A percentile compares a stretch with the other conserved stretches of the same genome.
phyloP scores from a whole-genome alignment of 306 rosid genomes.

The Notholithocarpus densiflorus region DNA sequence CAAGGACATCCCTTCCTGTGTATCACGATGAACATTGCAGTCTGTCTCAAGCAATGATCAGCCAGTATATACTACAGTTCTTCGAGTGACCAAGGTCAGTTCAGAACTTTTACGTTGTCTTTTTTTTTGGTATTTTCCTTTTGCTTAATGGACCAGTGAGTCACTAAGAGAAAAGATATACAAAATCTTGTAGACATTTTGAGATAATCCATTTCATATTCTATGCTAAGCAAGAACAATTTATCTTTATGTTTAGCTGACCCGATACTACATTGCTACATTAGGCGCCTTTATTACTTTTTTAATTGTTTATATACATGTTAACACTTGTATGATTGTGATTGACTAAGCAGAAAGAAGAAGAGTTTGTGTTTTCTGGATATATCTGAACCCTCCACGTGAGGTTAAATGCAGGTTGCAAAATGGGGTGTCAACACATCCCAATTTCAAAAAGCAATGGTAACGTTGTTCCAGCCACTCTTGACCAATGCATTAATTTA shows the following conservation, averaged over 20 bases:
- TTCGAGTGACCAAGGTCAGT: slow-evolving; percentile 82
- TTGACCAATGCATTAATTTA: too few relatives aligned
- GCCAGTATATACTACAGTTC: slow-evolving; percentile 70
- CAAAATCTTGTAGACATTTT: slow-evolving; percentile 9
- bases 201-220: neutral
- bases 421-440: too few relatives aligned
- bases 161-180: neutral
- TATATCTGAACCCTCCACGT: too few relatives aligned
- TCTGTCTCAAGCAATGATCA: slow-evolving; percentile 50
- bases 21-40: slow-evolving; percentile 63
- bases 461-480: too few relatives aligned
- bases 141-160: neutral
- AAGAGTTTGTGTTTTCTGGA: slow-evolving; percentile 82
- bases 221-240: neutral
- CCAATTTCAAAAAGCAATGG: too few relatives aligned
- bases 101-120: slow-evolving; percentile 15
- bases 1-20: slow-evolving; percentile 60
- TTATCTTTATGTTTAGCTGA: neutral
- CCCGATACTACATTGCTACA: neutral
- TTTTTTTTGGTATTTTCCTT: neutral
- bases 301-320: neutral
- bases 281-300: neutral
- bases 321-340: slow-evolving; percentile 2
- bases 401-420: too few relatives aligned
- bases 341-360: slow-evolving; percentile 64